Conservation (phyloP, 1,284 basidiomycete genomes). For the Meripilus lineatus region DNA sequence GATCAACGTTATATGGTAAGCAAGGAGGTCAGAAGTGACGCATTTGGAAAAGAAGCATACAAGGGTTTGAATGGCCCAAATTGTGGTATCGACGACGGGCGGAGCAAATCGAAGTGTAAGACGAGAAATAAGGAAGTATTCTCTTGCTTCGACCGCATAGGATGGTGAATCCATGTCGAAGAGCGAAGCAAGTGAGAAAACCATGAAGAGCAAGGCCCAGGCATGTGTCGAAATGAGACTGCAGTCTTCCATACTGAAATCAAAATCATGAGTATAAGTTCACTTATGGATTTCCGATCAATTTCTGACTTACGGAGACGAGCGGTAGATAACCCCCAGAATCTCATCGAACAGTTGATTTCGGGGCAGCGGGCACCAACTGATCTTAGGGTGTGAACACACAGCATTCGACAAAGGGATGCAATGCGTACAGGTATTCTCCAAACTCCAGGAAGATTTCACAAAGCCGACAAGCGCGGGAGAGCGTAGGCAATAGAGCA, state of each 20-base stretch:
- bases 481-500: constrained; percentile 40
- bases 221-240: constrained; percentile 32
- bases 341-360: constrained; percentile 45
- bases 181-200: constrained; percentile 36
- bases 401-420: background rate
- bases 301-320: constrained; percentile 32
- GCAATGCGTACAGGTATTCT: constrained; percentile 39
- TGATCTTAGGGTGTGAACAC: background rate
- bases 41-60: constrained; percentile 29
- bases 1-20: constrained; percentile 4
- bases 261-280: background rate
- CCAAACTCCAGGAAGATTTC: constrained; percentile 53
- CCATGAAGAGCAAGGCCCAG: constrained; percentile 49
- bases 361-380: constrained; percentile 22
- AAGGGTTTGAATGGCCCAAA: constrained; percentile 46
- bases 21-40: constrained; percentile 5
- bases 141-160: constrained; percentile 45
- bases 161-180: constrained; percentile 41
- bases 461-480: constrained; percentile 49
- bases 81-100: constrained; percentile 43
- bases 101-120: constrained; percentile 44
- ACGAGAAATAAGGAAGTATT: constrained; percentile 53
- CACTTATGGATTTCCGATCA: background rate
- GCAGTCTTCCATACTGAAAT: constrained; percentile 5
- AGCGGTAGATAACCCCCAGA: constrained; percentile 40